Base-by-base conservation (phyloP, 352 stramenopile species). In the Globisporangium iwayamae region DNA sequence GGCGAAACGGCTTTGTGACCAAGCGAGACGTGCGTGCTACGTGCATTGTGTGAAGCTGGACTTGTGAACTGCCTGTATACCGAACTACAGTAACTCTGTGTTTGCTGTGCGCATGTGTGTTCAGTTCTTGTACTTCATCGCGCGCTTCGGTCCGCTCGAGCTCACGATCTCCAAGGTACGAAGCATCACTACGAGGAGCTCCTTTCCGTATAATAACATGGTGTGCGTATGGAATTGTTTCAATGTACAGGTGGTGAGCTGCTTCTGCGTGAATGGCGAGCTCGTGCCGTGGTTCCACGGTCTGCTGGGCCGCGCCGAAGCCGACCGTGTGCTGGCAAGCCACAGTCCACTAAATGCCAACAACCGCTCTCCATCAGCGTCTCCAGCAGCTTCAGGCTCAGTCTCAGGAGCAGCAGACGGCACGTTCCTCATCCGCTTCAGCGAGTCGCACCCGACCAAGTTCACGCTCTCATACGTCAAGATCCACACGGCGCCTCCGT, bases 401-500 rank as follows among this genome's bases (percentile, higher is more conserved):
- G 11, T 8, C 4, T 56, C 48, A 22, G 14, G 47, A 10, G 32
- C 47, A 10, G 71, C 74, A 14, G 85, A 93, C 56, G 85, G 83
- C 16, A 71, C 85, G 32, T 94, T 94, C 67, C 71, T 91, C 45
- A 69, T 94, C 46, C 72, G 85, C 46, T 94, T 92, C 68, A 91
- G 81, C 43, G 85, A 94, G 66, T 89, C 81, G 10, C 85, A 91
- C 11, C 85, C 85, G 39, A 77, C 76, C 13, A 87, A 88, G 48
- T 91, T 94, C 65, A 89, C 77, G 34, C 70, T 94, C 22, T 84
- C 83, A 56, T 94, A 94, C 67, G 56, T 92, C 4, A 94, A 92
- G 65, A 66, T 92, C 41, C 79, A 91, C 63, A 46, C 72, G 6
- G 14, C 41, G 1, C 30, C 63, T 0, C 60, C 72, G 22, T 65